Evolutionary conservation across 164 flowering plant genomes (phyloP).

Genomic region (Hamamelis virginiana): DNA sequence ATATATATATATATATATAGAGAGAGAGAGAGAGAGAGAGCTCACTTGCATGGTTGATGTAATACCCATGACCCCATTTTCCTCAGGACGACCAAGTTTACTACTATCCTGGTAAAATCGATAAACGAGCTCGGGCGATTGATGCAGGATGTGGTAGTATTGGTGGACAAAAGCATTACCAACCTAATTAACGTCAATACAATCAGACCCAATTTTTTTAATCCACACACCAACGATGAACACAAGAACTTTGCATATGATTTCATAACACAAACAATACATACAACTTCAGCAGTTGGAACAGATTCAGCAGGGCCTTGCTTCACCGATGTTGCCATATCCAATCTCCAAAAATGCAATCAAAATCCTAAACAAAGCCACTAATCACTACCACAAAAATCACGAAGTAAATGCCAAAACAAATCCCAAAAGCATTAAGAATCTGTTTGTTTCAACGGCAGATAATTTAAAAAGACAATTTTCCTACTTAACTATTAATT

Average conservation of each 20-base stretch:
- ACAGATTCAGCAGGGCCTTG: constrained; percentile 27
- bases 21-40: not conserved
- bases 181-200: constrained; percentile 36
- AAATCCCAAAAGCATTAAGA: too few relatives aligned
- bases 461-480: too few relatives aligned
- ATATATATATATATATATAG: not conserved
- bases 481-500: too few relatives aligned
- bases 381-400: too few relatives aligned
- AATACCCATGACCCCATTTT: constrained; percentile 51
- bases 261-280: constrained; percentile 3
- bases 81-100: constrained; percentile 64
- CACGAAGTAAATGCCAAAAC: too few relatives aligned
- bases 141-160: constrained; percentile 70
- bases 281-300: constrained; percentile 51
- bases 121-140: constrained; percentile 59
- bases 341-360: too few relatives aligned
- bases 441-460: too few relatives aligned
- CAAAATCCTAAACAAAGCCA: not conserved
- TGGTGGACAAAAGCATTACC: constrained; percentile 77
- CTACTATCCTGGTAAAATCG: constrained; percentile 72
- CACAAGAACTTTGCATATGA: not conserved
- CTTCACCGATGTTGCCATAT: constrained; percentile 39
- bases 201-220: not conserved
- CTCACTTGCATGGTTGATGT: constrained; percentile 66
- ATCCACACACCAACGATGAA: not conserved